Percentiles rank a stretch among this genome's conserved stretches.
Conservation (phyloP, 1,284 basidiomycete genomes). For the Pyrrhoderma lamaoense region DNA sequence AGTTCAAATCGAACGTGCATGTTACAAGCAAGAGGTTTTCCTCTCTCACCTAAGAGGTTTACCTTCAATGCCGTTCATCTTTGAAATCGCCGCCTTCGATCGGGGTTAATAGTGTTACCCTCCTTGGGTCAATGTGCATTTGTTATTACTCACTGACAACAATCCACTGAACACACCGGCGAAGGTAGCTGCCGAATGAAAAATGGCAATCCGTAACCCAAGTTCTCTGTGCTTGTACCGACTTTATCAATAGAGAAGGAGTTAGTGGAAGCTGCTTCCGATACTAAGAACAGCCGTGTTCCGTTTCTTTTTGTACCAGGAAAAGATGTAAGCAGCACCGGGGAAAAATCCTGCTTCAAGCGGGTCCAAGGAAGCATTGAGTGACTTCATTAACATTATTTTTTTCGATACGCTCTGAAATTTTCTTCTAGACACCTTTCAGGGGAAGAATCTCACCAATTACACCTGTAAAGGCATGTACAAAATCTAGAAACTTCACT, state of each 20-base stretch:
- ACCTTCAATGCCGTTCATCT: constrained; percentile 60
- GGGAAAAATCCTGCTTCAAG: constrained; percentile 63
- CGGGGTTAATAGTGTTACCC: neutral
- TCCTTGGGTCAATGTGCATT: neutral
- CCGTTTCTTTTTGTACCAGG: constrained; percentile 44
- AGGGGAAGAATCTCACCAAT: constrained; percentile 39
- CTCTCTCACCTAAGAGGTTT: constrained; percentile 42
- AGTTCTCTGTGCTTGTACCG: constrained; percentile 69
- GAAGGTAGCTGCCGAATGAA: constrained; percentile 67
- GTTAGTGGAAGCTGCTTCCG: neutral
- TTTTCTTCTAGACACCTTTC: too few relatives aligned
- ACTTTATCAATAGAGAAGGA: neutral
- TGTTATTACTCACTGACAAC: constrained; percentile 51
- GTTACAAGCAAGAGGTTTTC: too few relatives aligned
- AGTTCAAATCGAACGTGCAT: too few relatives aligned
- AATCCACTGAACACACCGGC: constrained; percentile 67
- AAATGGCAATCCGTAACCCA: constrained; percentile 56
- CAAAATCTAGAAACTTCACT: constrained; percentile 63
- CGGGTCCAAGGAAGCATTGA: constrained; percentile 57
- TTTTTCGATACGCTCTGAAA: constrained; percentile 5
- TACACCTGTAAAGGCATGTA: constrained; percentile 55
- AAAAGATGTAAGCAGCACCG: constrained; percentile 61
- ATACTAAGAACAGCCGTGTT: neutral
- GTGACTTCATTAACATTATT: constrained; percentile 34
- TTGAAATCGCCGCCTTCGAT: constrained; percentile 56